phyloP scores from a whole-genome alignment of 2,329 filamentous ascomycete species.

The Aspergillus spinulosporus region DNA sequence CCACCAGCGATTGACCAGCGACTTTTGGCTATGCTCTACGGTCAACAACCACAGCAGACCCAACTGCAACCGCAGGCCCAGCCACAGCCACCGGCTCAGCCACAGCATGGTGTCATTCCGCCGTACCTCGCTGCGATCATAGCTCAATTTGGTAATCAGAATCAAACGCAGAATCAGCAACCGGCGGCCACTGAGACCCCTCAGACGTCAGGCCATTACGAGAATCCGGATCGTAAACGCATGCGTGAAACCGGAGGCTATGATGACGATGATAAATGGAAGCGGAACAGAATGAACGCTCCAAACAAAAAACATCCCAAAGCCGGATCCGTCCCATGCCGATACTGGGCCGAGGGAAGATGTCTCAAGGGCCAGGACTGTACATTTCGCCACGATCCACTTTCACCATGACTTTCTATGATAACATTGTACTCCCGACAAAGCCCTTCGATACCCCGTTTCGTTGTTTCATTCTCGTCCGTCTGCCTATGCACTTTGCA shows the following conservation, averaged over 20 bases:
- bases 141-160: conserved; percentile 31
- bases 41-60: conserved; percentile 32
- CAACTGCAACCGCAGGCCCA: conserved; percentile 30
- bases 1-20: conserved; percentile 38
- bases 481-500: background rate
- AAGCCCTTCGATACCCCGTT: background rate
- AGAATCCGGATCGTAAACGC: conserved; percentile 46
- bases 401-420: conserved; percentile 12
- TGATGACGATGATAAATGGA: conserved; percentile 37
- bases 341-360: conserved; percentile 55
- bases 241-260: conserved; percentile 36
- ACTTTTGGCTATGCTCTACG: conserved; percentile 40
- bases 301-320: conserved; percentile 45
- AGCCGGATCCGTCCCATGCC: conserved; percentile 50
- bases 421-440: background rate
- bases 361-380: conserved; percentile 56
- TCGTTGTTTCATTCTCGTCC: background rate
- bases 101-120: conserved; percentile 30
- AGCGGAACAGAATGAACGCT: conserved; percentile 37
- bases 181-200: background rate
- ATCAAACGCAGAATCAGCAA: conserved; percentile 23
- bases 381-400: conserved; percentile 50
- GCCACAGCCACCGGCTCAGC: conserved; percentile 27
- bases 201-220: conserved; percentile 28
- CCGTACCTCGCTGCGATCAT: conserved; percentile 40